Evolutionary conservation across 2,329 filamentous ascomycete genomes (phyloP).

Genomic region (Stachybotrys chlorohalonatus): DNA sequence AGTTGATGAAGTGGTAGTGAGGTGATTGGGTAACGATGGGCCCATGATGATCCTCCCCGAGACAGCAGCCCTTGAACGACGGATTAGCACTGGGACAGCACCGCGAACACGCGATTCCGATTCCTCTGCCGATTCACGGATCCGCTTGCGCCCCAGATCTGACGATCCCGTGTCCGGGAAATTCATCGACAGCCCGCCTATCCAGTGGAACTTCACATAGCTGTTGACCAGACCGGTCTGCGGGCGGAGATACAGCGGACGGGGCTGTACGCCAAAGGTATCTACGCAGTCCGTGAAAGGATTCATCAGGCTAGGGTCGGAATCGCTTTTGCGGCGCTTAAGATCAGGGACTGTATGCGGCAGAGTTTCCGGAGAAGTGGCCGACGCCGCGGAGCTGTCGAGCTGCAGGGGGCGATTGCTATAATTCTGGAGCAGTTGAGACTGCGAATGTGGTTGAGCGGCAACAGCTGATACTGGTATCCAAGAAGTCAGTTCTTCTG

Average conservation of each 20-base stretch:
- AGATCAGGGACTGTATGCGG: conserved; percentile 1
- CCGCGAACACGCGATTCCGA: not conserved
- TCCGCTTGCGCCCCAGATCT: not conserved
- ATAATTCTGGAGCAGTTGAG: not conserved
- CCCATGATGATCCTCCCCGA: not conserved
- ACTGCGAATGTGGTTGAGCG: conserved; percentile 6
- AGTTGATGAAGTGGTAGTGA: not conserved
- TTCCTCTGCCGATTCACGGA: not conserved
- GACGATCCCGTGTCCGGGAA: not conserved
- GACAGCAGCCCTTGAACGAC: not conserved
- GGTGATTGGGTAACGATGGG: not conserved
- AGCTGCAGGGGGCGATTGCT: not conserved
- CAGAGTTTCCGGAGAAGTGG: not conserved
- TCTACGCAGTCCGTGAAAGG: conserved; percentile 23
- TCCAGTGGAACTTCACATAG: conserved; percentile 29
- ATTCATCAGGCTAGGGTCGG: conserved; percentile 11
- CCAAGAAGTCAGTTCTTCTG: not conserved
- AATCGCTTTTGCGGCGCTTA: conserved; percentile 3
- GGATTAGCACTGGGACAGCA: not conserved
- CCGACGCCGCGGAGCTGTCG: conserved; percentile 3
- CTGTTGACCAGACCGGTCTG: conserved; percentile 24
- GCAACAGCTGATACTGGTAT: not conserved
- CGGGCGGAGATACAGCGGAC: conserved; percentile 19
- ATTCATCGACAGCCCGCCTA: conserved; percentile 2
- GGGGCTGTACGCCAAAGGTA: conserved; percentile 12